Evolutionary conservation across 1,284 basidiomycete genomes (phyloP).

Genomic region (Cryptococcus sp.): DNA sequence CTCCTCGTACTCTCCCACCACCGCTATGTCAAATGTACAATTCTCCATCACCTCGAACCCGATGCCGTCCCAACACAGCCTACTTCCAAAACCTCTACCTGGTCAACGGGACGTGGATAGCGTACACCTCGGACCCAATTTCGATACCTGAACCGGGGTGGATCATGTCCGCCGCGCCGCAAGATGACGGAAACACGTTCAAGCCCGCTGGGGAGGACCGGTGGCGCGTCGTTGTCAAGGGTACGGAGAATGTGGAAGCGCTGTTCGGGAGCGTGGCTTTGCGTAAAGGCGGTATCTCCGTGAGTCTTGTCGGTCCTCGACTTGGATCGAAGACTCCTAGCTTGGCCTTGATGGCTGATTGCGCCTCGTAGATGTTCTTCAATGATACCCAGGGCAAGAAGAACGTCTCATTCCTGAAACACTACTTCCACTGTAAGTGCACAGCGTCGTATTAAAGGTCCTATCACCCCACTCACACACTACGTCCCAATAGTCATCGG

Average conservation of each 20-base stretch:
- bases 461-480: neutral
- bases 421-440: conserved; percentile 41
- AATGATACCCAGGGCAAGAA: conserved; percentile 21
- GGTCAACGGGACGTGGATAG: conserved; percentile 38
- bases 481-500: conserved; percentile 18
- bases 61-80: conserved; percentile 9
- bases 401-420: conserved; percentile 26
- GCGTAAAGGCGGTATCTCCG: conserved; percentile 24
- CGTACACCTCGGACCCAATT: conserved; percentile 36
- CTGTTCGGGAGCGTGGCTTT: conserved; percentile 28
- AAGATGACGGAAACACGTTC: conserved; percentile 12
- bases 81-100: conserved; percentile 62
- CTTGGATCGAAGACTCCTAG: neutral
- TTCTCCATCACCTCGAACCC: neutral
- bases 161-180: conserved; percentile 21
- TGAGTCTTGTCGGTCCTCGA: conserved; percentile 12
- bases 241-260: conserved; percentile 7
- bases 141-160: conserved; percentile 27
- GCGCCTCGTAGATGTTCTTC: conserved; percentile 21
- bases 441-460: neutral
- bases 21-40: neutral
- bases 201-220: conserved; percentile 21
- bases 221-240: conserved; percentile 15
- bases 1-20: neutral
- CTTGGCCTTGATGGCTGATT: neutral